phyloP scores from a whole-genome alignment of 2,329 filamentous ascomycete genomes.

The Paramyrothecium sp. region DNA sequence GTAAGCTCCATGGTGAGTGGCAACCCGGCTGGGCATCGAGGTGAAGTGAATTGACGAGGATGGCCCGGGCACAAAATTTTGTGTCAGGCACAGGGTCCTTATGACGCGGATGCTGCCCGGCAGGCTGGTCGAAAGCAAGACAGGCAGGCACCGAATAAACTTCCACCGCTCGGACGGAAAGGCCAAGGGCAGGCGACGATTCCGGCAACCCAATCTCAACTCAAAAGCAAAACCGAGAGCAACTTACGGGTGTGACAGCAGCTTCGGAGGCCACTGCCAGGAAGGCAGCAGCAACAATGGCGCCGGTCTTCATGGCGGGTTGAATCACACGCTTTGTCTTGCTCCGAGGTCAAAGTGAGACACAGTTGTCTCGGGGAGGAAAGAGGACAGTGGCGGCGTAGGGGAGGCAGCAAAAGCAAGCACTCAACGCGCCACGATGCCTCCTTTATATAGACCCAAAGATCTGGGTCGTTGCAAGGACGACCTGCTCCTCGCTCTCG shows the following conservation, averaged over 20 bases:
- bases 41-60: background rate
- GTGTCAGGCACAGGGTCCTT: background rate
- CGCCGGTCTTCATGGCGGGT: constrained; percentile 30
- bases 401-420: background rate
- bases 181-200: background rate
- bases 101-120: background rate
- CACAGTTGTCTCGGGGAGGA: background rate
- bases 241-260: background rate
- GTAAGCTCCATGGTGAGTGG: background rate
- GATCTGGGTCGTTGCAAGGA: background rate
- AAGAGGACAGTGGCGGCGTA: background rate
- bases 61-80: too few species aligned
- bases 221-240: background rate
- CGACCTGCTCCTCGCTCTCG: too few species aligned
- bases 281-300: constrained; percentile 26
- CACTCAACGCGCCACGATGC: background rate
- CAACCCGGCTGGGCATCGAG: background rate
- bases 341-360: constrained; percentile 5
- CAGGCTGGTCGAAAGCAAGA: background rate
- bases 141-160: background rate
- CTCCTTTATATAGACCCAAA: background rate
- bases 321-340: background rate
- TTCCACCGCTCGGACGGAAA: too few species aligned
- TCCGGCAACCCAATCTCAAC: background rate
- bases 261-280: constrained; percentile 27